Evolutionary conservation across 1,284 basidiomycete genomes (phyloP), one percentile per base, ranked within the genome.

Genomic region (Takashimella koratensis): DNA sequence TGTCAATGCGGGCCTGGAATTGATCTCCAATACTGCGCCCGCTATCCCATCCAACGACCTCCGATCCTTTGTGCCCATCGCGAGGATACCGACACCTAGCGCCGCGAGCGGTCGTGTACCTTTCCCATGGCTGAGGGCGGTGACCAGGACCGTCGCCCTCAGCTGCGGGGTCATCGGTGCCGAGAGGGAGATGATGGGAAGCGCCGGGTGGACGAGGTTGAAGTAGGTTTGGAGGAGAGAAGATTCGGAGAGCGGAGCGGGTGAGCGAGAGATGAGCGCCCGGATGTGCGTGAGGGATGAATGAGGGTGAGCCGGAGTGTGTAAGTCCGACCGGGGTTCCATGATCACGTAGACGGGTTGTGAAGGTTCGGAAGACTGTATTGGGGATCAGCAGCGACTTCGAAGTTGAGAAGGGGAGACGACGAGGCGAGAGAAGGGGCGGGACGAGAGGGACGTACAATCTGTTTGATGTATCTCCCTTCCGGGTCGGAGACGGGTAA

Each of bases 291-390:
- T 43, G 10, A 65, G 52, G 5, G 46, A 22, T 24, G 12, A 24
- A 36, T 8, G 30, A 16, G 25, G 26, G 8, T 21, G 16, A 22
- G 5, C 5, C 4, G 19, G 13, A 13, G 16, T 49, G 56, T 44
- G 23, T 60, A 64, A 45, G 30, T 57, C 46, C 3, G 59, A 53
- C 5, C 45, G 44, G 1, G 59, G 65, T 3, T 58, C 25, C 46
- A 66, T 55, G 25, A 63, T 52, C 13, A 65, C 60, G 54, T 63
- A 66, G 3, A 59, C 57, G 20, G 60, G 54, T 10, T 58, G 49
- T 19, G 40, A 52, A 3, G 53, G 49, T 43, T 63, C 61, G 3
- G 51, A 45, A 10, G 62, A 62, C 52, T 65, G 27, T 12, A 45
- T 11, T 36, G 10, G 16, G 30, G 30, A 16, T 26, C 3, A 27